Conservation (phyloP, 1,284 basidiomycete genomes). For the Mycocalia duriaeana region DNA sequence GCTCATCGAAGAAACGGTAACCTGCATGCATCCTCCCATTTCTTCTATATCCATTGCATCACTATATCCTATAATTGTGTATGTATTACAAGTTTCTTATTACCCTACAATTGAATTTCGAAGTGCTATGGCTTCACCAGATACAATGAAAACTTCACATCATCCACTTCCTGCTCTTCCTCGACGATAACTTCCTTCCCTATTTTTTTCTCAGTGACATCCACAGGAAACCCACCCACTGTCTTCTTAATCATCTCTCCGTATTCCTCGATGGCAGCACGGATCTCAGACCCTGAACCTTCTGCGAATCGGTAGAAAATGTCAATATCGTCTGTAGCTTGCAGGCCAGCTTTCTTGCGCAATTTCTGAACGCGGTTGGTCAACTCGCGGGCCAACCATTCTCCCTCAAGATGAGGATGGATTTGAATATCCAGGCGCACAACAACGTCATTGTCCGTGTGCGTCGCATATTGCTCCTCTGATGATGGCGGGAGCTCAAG, state of each 20-base stretch:
- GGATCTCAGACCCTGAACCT: conserved; percentile 62
- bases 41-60: conserved; percentile 2
- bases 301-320: conserved; percentile 84
- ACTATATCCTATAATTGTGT: too few species aligned
- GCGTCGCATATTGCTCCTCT: conserved; percentile 71
- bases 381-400: conserved; percentile 88
- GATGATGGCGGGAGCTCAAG: conserved; percentile 70
- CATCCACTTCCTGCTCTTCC: conserved; percentile 86
- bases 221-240: conserved; percentile 68
- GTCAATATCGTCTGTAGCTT: conserved; percentile 91
- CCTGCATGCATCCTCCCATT: conserved; percentile 6
- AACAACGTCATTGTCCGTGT: conserved; percentile 94
- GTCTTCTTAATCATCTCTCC: conserved; percentile 74
- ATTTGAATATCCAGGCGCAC: conserved; percentile 87
- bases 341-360: conserved; percentile 92
- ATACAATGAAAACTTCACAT: conserved; percentile 73
- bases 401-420: conserved; percentile 82
- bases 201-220: conserved; percentile 49
- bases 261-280: conserved; percentile 68
- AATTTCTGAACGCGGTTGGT: conserved; percentile 95
- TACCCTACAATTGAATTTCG: conserved; percentile 18
- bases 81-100: conserved; percentile 24
- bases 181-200: conserved; percentile 57
- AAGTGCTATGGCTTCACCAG: conserved; percentile 43
- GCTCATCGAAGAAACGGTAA: conserved; percentile 69